Conservation (phyloP, 257 asterid genomes). For the Lycium ferocissimum region DNA sequence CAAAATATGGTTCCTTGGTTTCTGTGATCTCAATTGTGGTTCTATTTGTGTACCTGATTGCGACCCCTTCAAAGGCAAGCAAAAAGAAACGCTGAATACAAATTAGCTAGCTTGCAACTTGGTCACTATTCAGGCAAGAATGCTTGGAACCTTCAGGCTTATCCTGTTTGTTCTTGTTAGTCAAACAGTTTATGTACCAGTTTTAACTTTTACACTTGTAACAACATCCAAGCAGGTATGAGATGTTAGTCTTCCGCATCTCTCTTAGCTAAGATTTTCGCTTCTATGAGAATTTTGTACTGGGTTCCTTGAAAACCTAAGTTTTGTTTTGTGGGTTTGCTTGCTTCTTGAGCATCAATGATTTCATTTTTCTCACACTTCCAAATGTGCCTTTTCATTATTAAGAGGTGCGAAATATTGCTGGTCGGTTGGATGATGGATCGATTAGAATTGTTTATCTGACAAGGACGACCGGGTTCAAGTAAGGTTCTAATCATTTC, state of each 20-base stretch:
- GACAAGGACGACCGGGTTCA: background rate
- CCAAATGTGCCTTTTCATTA: background rate
- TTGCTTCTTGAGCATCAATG: constrained; percentile 5
- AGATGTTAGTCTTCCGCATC: constrained; percentile 13
- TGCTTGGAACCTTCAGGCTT: constrained; percentile 13
- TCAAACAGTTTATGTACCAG: constrained; percentile 27
- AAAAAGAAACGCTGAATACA: constrained; percentile 68
- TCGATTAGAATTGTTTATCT: background rate
- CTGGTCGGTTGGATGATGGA: background rate
- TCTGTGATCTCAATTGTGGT: constrained; percentile 75
- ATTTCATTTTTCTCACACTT: background rate
- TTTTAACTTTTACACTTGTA: constrained; percentile 29
- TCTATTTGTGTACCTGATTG: constrained; percentile 58
- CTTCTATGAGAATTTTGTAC: constrained; percentile 24
- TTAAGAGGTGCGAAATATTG: background rate
- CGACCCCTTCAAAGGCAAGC: constrained; percentile 69
- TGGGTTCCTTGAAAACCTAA: background rate
- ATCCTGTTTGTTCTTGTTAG: constrained; percentile 18
- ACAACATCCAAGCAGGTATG: constrained; percentile 23
- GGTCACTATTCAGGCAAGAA: constrained; percentile 16
- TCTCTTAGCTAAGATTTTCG: constrained; percentile 23
- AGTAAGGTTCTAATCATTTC: background rate
- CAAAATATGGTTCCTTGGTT: constrained; percentile 83
- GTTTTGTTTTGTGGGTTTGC: background rate
- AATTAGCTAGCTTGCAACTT: constrained; percentile 14